Evolutionary conservation across 2,329 filamentous ascomycete genomes (phyloP), one percentile per base, ranked within the genome.

Genomic region (Beauveria sp.): DNA sequence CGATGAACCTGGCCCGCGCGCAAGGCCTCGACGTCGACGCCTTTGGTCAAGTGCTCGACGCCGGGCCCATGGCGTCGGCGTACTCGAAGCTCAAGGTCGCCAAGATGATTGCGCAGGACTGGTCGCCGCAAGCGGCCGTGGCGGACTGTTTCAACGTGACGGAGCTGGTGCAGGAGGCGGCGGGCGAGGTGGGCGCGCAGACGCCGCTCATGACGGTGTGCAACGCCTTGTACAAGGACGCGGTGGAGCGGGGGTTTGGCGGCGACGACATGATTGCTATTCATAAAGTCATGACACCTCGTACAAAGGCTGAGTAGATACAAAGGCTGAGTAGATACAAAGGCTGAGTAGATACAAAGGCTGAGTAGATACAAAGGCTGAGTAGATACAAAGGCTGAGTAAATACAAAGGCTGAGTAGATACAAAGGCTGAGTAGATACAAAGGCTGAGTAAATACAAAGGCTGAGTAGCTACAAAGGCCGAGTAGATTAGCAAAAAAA

Each of bases 91-190:
- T 68, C 14, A 74, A 74, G 63, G 64, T 71, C 5, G 62, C 62
- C 8, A 74, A 74, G 65, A 67, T 73, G 54, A 31, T 69, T 18
- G 61, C 61, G 1, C 24, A 66, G 22, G 71, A 74, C 34, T 74
- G 71, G 70, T 66, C 67, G 2, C 58, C 71, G 6, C 71, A 73
- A 51, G 71, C 69, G 0, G 56, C 69, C 0, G 64, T 69, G 7
- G 69, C 67, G 34, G 72, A 74, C 53, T 74, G 70, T 58, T 69
- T 68, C 24, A 73, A 72, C 22, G 69, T 66, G 40, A 69, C 68
- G 3, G 63, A 69, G 57, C 65, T 73, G 4, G 71, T 73, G 24
- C 61, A 64, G 6, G 31, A 62, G 4, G 71, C 71, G 2, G 65
- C 65, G 4, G 63, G 58, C 22, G 63, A 63, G n/a, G 65, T 56